These are phyloP conservation scores for Collybia sordida DNA, from an alignment of 768 basidiomycete genomes.

Conservation along the genomic window DNA sequence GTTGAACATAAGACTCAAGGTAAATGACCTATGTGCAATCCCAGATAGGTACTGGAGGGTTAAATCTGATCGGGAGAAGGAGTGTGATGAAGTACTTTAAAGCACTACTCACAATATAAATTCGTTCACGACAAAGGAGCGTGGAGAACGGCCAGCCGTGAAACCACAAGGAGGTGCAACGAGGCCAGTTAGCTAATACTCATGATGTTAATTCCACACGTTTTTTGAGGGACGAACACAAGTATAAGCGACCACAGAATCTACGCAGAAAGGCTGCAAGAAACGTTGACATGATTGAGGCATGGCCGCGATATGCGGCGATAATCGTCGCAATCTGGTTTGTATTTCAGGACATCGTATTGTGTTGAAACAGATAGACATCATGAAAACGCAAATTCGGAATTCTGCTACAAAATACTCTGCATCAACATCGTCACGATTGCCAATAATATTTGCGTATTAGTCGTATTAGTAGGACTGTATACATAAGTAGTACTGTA, in stretches of 20 bases:
- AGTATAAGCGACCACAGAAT: conserved; percentile 10
- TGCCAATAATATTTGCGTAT: too few species aligned
- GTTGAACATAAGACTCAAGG: conserved; percentile 51
- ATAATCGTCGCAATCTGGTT: too few species aligned
- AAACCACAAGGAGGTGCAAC: conserved; percentile 10
- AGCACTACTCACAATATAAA: conserved; percentile 6
- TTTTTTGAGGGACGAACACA: conserved; percentile 11
- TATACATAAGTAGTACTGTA: too few species aligned
- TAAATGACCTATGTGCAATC: conserved; percentile 7
- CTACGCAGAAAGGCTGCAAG: not conserved
- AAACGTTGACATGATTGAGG: not conserved
- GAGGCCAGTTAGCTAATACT: conserved; percentile 23
- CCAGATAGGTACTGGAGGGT: not conserved
- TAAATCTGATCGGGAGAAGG: not conserved
- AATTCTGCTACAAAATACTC: too few species aligned
- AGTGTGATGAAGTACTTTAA: not conserved
- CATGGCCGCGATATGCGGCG: too few species aligned
- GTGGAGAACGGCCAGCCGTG: conserved; percentile 8
- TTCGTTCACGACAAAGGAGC: conserved; percentile 10
- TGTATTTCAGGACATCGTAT: too few species aligned
- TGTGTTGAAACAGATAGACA: not conserved
- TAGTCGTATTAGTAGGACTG: too few species aligned
- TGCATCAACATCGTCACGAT: not conserved
- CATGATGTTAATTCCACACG: conserved; percentile 11
- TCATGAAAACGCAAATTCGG: too few species aligned